Base-by-base conservation (phyloP, 441 rosid genomes). In the Geranium incanum region DNA sequence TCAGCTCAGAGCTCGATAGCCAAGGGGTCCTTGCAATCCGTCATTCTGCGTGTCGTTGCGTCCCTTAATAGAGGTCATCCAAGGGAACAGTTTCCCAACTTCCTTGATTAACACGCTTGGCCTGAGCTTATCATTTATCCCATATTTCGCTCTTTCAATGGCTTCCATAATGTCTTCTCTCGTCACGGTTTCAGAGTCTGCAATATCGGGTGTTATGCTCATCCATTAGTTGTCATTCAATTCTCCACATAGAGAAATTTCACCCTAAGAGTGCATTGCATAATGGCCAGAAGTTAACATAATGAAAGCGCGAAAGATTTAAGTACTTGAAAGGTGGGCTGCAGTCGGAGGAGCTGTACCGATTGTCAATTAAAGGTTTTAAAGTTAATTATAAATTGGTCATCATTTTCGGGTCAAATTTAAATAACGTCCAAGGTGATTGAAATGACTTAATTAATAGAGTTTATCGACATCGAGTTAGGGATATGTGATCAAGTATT, bases 161-260 rank as follows among this genome's bases (percentile, higher is more conserved):
- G 97, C 97, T 86, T 87, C 97, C 97, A 95, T 95, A 78, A 95
- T 83, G 76, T 95, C 96, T 85, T 95, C 99, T 82, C 99, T 87
- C 11, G 83, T 80, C 73, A 95, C 93, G 0, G 67, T 75, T 81
- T 89, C 99, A 50, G 85, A 84, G 4, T 91, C 97, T 93, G 81
- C 66, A 68, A 71, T 67, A 75, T 39, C 75, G 75, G 68, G 28
- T 63, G 33, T 16, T 23, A 62, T 55, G 33, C 38, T 39, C 60
- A 15, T 18, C 7, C 45, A 16, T n/a, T 57, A 69, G 21, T 18
- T 36, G 6, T 0, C 13, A 65, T 28, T 18, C 12, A 1, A 5
- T 65, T 64, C 38, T 64, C 12, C 3, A n/a, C 68, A 6, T 6
- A 28, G 38, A 64, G 8, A 21, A 60, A 16, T 60, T 9, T 16